phyloP scores from a whole-genome alignment of 306 rosid genomes.

The Calophaca sinica region DNA sequence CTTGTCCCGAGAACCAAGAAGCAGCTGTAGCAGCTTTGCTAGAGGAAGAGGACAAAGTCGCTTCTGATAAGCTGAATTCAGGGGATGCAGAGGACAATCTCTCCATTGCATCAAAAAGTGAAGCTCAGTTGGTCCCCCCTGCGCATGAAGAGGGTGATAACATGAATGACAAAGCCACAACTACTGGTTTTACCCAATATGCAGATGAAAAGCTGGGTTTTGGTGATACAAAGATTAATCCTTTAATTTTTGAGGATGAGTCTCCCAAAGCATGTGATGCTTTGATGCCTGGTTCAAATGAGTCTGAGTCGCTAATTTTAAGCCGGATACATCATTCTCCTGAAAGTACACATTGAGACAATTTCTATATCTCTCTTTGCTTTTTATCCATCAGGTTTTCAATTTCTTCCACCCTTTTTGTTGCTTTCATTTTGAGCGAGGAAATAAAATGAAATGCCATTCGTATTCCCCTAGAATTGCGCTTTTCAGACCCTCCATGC shows the following conservation, averaged over 20 bases:
- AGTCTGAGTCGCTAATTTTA: constrained; percentile 97
- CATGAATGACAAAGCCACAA: constrained; percentile 42
- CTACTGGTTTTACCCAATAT: constrained; percentile 42
- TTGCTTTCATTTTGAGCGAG: constrained; percentile 57
- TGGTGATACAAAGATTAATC: constrained; percentile 65
- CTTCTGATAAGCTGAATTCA: constrained; percentile 51
- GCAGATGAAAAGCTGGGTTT: constrained; percentile 59
- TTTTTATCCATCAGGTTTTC: constrained; percentile 57
- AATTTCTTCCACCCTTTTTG: constrained; percentile 50
- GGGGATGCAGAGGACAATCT: constrained; percentile 53
- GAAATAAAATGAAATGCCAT: constrained; percentile 58
- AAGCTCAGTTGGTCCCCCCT: constrained; percentile 40
- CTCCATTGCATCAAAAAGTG: constrained; percentile 35
- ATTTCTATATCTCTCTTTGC: constrained; percentile 70
- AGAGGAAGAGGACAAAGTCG: constrained; percentile 50
- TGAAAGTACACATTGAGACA: constrained; percentile 99
- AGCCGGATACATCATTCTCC: constrained; percentile 99
- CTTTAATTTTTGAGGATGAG: constrained; percentile 69
- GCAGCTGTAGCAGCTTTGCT: constrained; percentile 51
- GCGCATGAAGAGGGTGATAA: constrained; percentile 42
- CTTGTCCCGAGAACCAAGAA: constrained; percentile 50
- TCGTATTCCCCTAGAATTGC: constrained; percentile 43
- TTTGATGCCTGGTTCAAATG: constrained; percentile 89
- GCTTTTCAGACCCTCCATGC: constrained; percentile 42
- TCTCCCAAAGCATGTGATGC: constrained; percentile 87